Base-by-base conservation (phyloP, 768 basidiomycete genomes). In the Lactifluus subvellereus region DNA sequence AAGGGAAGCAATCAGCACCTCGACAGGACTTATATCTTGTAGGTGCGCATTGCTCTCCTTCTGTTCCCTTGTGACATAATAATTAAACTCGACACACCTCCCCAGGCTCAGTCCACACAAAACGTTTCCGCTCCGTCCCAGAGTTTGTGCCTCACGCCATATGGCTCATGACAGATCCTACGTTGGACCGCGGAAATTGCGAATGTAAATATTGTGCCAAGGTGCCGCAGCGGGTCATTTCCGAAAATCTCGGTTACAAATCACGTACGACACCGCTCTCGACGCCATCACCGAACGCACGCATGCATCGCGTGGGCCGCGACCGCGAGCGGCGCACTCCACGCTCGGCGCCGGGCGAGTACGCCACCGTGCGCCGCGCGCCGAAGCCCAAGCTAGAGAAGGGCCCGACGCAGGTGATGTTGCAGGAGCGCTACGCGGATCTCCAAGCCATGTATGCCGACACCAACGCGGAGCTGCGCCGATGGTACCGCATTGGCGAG, bases 91-190 rank as follows among this genome's bases (percentile, higher is more conserved):
- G n/a, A 52, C n/a, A 16, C 38, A 0, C 9, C 27, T 20, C 30
- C 14, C 22, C 20, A 78, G 73, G 75, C 74, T 85, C 85, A 2
- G 60, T 67, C 35, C 61, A 74, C 54, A 74, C 78, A 45, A 75
- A 74, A 35, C 81, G 76, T 59, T 94, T 92, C 72, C 87, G 92
- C 48, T 92, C 91, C 13, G 77, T 85, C n/a, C 87, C 87, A 53
- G 92, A 94, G 71, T 91, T 94, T 71, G 81, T 88, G 52, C 90
- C 91, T 4, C 92, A 94, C 68, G 88, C 88, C 2, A 77, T 85
- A 61, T 94, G 91, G 91, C 80, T 94, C 10, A 77, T 86, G 72
- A 76, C 77, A 7, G 85, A 89, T 62, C 69, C 75, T 0, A 76
- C 76, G 2, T 70, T 79, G 62, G 72, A 80, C 63, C 78, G 78